Conservation (phyloP, 1,139 yeast genomes). For the Entelexis sorbosivorans region DNA sequence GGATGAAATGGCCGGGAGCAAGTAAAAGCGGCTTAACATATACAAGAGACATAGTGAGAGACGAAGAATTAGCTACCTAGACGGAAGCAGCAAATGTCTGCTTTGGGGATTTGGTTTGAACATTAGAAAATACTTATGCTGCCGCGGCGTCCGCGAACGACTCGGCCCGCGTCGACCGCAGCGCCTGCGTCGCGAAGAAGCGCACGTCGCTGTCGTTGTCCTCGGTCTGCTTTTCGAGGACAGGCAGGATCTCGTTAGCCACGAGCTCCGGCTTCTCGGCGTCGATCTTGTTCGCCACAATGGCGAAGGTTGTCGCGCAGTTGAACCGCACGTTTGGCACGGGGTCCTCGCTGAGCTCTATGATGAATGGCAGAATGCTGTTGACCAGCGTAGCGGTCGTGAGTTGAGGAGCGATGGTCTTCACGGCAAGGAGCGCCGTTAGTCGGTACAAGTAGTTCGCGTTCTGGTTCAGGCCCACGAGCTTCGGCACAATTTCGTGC, state of each 20-base stretch:
- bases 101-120: too few species aligned
- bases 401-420: constrained; percentile 54
- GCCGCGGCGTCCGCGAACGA: not conserved
- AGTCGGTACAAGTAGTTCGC: constrained; percentile 79
- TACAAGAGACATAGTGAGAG: not conserved
- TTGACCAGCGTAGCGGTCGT: constrained; percentile 44
- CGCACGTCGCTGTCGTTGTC: constrained; percentile 87
- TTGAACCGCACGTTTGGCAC: constrained; percentile 94
- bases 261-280: constrained; percentile 34
- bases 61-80: not conserved
- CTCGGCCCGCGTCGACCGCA: constrained; percentile 7
- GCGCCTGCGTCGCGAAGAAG: constrained; percentile 49
- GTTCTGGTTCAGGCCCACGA: constrained; percentile 39
- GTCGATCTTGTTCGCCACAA: constrained; percentile 16
- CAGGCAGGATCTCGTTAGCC: constrained; percentile 47
- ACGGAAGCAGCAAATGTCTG: not conserved
- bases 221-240: constrained; percentile 50
- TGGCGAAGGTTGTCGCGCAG: constrained; percentile 67
- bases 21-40: not conserved
- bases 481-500: constrained; percentile 65
- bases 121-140: not conserved
- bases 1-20: too few species aligned
- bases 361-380: constrained; percentile 69
- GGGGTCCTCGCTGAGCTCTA: constrained; percentile 58
- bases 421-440: constrained; percentile 80